Conservation (phyloP, 331 rosid species). For the Rosa hybrid region DNA sequence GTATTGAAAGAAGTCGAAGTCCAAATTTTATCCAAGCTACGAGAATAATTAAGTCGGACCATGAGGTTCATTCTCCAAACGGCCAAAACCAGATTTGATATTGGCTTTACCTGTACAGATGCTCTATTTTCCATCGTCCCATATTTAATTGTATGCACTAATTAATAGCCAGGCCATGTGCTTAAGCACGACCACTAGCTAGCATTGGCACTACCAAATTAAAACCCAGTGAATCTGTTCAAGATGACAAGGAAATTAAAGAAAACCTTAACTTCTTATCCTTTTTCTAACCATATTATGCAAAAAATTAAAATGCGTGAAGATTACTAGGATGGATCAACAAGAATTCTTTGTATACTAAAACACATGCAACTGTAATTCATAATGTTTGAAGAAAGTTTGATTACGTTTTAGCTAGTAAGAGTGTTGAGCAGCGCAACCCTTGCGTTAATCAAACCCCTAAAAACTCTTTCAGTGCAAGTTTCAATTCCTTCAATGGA, state of each 20-base stretch:
- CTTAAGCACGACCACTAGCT: not conserved
- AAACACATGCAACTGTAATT: not conserved
- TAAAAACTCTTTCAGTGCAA: conserved; percentile 51
- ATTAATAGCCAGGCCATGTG: not conserved
- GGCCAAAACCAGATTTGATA: too few species aligned
- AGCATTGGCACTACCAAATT: not conserved
- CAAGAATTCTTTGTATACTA: not conserved
- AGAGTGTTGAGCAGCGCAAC: conserved; percentile 68
- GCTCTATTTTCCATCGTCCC: too few species aligned
- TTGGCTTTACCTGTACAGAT: too few species aligned
- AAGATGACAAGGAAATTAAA: not conserved
- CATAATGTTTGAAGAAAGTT: not conserved
- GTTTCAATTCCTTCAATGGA: conserved; percentile 48
- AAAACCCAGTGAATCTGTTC: not conserved
- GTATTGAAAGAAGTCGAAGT: too few species aligned
- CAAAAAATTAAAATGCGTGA: not conserved
- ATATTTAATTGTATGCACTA: not conserved
- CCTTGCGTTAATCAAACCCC: conserved; percentile 67
- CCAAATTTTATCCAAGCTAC: too few species aligned
- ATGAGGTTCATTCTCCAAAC: too few species aligned
- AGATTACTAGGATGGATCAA: not conserved
- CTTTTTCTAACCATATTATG: not conserved
- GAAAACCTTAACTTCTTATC: not conserved
- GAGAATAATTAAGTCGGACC: too few species aligned
- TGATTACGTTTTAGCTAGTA: conserved; percentile 14